A percentile compares a stretch with the other conserved stretches of the same genome.
Evolutionary conservation across 768 basidiomycete genomes (phyloP).

Genomic region (Saitozyma sp.): DNA sequence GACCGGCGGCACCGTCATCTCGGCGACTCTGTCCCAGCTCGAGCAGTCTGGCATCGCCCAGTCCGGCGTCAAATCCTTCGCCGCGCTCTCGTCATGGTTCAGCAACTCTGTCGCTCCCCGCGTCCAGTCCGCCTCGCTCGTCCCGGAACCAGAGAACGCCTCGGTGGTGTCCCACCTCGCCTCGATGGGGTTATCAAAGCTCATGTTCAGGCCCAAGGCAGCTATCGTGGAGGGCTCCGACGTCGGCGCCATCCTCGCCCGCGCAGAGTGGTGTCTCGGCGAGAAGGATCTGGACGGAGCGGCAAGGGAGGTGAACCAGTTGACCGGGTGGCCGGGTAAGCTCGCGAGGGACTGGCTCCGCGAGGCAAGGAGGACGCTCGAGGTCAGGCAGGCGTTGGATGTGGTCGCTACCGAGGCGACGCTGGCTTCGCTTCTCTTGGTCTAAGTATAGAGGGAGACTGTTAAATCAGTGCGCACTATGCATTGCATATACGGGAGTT

Average conservation of each 20-base stretch:
- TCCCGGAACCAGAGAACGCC: conserved; percentile 75
- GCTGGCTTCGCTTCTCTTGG: conserved; percentile 16
- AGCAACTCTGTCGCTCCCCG: conserved; percentile 75
- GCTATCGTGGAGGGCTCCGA: conserved; percentile 78
- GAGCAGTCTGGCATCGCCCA: conserved; percentile 46
- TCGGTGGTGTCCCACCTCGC: conserved; percentile 84
- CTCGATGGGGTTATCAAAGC: conserved; percentile 69
- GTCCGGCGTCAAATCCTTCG: conserved; percentile 73
- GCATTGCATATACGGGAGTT: no score
- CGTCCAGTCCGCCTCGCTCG: conserved; percentile 83
- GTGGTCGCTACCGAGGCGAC: conserved; percentile 49
- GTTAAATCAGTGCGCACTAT: no score
- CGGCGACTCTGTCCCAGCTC: conserved; percentile 68
- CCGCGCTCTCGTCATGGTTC: conserved; percentile 91
- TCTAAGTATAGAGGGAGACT: conserved; percentile 3
- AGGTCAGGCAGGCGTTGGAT: conserved; percentile 89
- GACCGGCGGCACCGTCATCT: conserved; percentile 58
- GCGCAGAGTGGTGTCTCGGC: conserved; percentile 83
- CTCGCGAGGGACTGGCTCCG: conserved; percentile 81
- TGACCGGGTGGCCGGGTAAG: conserved; percentile 65
- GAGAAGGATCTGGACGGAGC: conserved; percentile 90
- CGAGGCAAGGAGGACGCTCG: conserved; percentile 79
- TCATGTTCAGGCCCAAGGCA: conserved; percentile 71
- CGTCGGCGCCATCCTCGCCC: conserved; percentile 78
- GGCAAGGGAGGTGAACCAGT: conserved; percentile 84